Percentiles rank a stretch among this genome's conserved stretches.
Evolutionary conservation across 2,329 filamentous ascomycete genomes (phyloP).

Genomic region (Fusarium poae): DNA sequence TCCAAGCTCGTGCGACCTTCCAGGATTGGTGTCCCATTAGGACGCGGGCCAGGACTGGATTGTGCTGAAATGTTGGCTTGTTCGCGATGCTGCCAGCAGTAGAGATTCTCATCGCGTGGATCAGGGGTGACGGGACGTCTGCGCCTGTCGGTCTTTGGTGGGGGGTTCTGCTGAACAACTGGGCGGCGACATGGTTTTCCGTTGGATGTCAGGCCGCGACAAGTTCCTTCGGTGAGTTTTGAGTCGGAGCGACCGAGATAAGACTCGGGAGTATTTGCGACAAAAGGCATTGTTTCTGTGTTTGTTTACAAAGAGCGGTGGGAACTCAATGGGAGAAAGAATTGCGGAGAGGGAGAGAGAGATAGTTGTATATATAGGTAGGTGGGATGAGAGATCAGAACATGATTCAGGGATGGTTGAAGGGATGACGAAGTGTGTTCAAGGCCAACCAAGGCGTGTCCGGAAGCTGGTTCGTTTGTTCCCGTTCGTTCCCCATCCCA

Average conservation of each 20-base stretch:
- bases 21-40: slow-evolving; percentile 65
- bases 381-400: neutral
- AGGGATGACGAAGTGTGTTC: slow-evolving; percentile 27
- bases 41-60: slow-evolving; percentile 61
- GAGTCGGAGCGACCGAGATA: slow-evolving; percentile 84
- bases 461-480: slow-evolving; percentile 24
- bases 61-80: slow-evolving; percentile 72
- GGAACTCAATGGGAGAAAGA: slow-evolving; percentile 8
- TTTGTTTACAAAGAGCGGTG: slow-evolving; percentile 16
- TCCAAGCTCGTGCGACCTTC: slow-evolving; percentile 84
- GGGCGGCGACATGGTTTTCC: slow-evolving; percentile 87
- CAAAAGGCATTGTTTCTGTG: slow-evolving; percentile 57
- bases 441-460: slow-evolving; percentile 17
- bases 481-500: slow-evolving; percentile 20
- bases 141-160: slow-evolving; percentile 26
- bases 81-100: slow-evolving; percentile 96
- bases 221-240: slow-evolving; percentile 85
- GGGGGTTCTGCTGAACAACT: slow-evolving; percentile 60
- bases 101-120: slow-evolving; percentile 72
- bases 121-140: slow-evolving; percentile 55
- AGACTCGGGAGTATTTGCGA: slow-evolving; percentile 79
- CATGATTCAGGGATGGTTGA: slow-evolving; percentile 28
- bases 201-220: slow-evolving; percentile 84
- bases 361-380: neutral
- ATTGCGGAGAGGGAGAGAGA: neutral